Conservation (phyloP, 495 filamentous ascomycete genomes). For the Friedmanniomyces simplex region DNA sequence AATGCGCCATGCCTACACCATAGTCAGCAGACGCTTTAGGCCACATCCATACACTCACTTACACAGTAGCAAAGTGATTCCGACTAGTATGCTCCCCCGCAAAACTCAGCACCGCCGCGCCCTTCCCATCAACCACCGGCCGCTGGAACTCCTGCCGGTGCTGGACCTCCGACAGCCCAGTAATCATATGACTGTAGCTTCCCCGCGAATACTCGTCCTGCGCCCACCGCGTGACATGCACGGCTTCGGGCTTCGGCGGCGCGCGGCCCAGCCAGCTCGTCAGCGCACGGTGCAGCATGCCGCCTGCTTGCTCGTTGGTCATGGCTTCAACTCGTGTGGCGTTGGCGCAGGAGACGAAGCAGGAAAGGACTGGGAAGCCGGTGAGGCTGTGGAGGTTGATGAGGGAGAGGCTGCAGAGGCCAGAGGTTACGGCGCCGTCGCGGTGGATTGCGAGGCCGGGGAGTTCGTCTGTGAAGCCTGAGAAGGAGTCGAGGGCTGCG, state of each 20-base stretch:
- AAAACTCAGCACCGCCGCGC: constrained; percentile 7
- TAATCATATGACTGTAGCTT: constrained; percentile 18
- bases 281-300: constrained; percentile 10
- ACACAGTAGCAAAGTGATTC: constrained; percentile 18
- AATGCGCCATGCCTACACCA: constrained; percentile 10
- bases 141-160: constrained; percentile 11
- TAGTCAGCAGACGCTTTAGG: not conserved
- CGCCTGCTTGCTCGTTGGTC: constrained; percentile 4
- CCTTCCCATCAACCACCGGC: constrained; percentile 1
- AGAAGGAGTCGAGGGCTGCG: constrained; percentile 3
- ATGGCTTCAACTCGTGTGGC: constrained; percentile 6
- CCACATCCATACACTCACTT: not conserved
- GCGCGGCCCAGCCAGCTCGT: constrained; percentile 8
- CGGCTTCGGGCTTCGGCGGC: constrained; percentile 9
- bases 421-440: not conserved
- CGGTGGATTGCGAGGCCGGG: constrained; percentile 4
- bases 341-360: constrained; percentile 18
- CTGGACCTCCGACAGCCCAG: constrained; percentile 2
- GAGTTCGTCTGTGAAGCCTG: constrained; percentile 10
- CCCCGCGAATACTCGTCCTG: constrained; percentile 8
- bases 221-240: constrained; percentile 19
- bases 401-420: constrained; percentile 3
- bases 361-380: constrained; percentile 14
- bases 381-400: constrained; percentile 13
- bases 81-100: constrained; percentile 18